Evolutionary conservation across 78 protist genomes (phyloP), one percentile per base, ranked within the genome.

Genomic region (Diacronema lutheri): DNA sequence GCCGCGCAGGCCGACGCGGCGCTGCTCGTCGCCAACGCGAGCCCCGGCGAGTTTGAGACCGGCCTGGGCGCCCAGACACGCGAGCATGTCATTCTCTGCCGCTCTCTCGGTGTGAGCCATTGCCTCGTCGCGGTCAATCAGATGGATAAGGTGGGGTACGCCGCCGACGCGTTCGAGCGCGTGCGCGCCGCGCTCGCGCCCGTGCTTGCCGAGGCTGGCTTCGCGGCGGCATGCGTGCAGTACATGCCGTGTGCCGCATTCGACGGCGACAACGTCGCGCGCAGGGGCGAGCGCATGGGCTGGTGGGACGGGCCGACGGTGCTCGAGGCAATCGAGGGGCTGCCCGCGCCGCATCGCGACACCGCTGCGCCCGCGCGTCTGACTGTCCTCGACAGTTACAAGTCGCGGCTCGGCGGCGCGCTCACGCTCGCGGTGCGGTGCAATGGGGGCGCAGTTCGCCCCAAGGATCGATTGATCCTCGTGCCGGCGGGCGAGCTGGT

Each of bases 1-100:
- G 79, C 86, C 21, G 77, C 90, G 26, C 90, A 87, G 71, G 90
- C 81, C 9, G 86, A 87, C 33, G 79, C 61, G 25, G 84, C 78
- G 14, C 57, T 86, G n/a, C 86, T 86, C n/a, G 66, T 86, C 25
- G 66, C 77, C 37, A 81, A 71, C 86, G 84, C 89, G 55, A 3
- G 72, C 40, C 29, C 41, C 21, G 89, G 89, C 35, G 84, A 76
- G 41, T 55, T 86, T 64, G 89, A 86, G 65, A 46, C 84, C 26
- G 89, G 89, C 38, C 33, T 84, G 13, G 0, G 16, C 33, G 89
- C 86, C 35, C 89, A 86, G 56, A 86, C 89, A 16, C 60, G 56
- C 44, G 89, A 86, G 73, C 89, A 86, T 50, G 25, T 76, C 33
- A 2, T 76, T 9, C 58, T 86, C 35, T 23, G 61, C 56, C 56